These are phyloP conservation scores for Tetradesmus obliquus DNA, from an alignment of 139 green algal species.

Conservation along the genomic window DNA sequence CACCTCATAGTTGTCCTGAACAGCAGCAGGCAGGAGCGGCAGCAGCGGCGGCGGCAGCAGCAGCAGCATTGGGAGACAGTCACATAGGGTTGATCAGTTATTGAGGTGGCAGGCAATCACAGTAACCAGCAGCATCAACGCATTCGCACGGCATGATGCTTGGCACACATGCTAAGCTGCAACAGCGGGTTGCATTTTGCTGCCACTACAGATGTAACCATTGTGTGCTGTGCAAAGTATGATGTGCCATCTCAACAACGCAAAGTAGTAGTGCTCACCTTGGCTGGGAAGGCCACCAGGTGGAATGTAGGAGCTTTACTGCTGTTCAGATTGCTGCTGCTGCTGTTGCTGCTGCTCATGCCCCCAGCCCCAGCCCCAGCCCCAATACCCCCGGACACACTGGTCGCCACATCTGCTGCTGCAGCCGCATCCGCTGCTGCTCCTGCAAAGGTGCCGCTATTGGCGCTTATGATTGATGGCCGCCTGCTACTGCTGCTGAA, in stretches of 20 bases:
- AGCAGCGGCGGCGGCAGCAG: background rate
- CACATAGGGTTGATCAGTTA: too few relatives aligned
- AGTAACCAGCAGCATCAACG: too few relatives aligned
- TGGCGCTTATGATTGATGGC: background rate
- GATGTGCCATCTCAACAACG: too few relatives aligned
- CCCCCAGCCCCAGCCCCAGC: background rate
- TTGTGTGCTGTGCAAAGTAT: too few relatives aligned
- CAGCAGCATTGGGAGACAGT: background rate
- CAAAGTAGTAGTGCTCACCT: too few relatives aligned
- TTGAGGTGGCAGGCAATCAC: too few relatives aligned
- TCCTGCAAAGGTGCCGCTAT: background rate
- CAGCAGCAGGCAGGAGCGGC: too few relatives aligned
- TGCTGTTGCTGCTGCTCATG: background rate
- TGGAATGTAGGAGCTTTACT: slow-evolving; percentile 35
- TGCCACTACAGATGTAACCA: too few relatives aligned
- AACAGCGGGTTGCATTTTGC: too few relatives aligned
- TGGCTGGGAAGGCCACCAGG: slow-evolving; percentile 77
- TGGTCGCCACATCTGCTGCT: background rate
- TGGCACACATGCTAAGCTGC: too few relatives aligned
- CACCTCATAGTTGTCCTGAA: slow-evolving; percentile 5
- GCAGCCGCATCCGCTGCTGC: background rate
- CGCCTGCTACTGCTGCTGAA: background rate
- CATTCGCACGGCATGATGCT: too few relatives aligned
- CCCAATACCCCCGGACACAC: background rate
- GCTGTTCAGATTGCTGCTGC: background rate